phyloP scores from a whole-genome alignment of 2,329 filamentous ascomycete species.

The Penicillium sp. region DNA sequence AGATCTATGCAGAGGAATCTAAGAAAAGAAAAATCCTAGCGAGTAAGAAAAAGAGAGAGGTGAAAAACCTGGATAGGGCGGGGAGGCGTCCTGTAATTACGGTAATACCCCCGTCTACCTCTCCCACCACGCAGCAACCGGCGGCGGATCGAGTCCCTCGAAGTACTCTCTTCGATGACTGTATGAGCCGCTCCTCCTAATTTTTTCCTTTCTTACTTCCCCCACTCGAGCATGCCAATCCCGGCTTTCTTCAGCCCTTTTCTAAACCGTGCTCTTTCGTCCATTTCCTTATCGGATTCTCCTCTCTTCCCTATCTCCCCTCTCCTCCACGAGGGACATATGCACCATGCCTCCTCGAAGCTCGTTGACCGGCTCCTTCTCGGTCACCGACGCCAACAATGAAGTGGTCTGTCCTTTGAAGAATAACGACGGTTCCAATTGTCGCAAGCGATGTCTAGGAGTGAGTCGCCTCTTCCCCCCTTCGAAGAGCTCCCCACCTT shows the following conservation, averaged over 20 bases:
- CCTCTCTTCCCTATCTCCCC: conserved; percentile 6
- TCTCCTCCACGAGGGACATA: conserved; percentile 31
- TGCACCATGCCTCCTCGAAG: conserved; percentile 82
- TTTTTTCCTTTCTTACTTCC: conserved; percentile 5
- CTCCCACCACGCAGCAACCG: background rate
- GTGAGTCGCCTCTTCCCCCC: conserved; percentile 61
- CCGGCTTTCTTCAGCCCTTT: conserved; percentile 4
- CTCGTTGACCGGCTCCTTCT: conserved; percentile 84
- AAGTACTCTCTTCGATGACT: background rate
- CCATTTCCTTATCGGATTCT: conserved; percentile 9
- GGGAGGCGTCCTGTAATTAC: conserved; percentile 10
- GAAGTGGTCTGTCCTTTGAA: conserved; percentile 95
- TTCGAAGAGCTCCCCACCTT: background rate
- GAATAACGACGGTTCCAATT: conserved; percentile 95
- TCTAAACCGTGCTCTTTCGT: conserved; percentile 11
- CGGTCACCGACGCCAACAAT: conserved; percentile 85
- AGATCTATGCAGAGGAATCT: background rate
- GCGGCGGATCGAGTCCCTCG: conserved; percentile 4
- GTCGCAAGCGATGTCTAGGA: conserved; percentile 95
- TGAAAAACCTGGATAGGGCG: background rate
- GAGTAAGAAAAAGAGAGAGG: background rate
- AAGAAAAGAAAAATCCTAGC: background rate
- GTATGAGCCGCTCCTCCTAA: conserved; percentile 13
- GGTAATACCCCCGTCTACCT: conserved; percentile 5
- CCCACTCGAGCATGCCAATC: conserved; percentile 9